These are phyloP conservation scores for Pestalotiopsis sp. DNA, from an alignment of 2,329 filamentous ascomycete genomes.

Conservation along the genomic window DNA sequence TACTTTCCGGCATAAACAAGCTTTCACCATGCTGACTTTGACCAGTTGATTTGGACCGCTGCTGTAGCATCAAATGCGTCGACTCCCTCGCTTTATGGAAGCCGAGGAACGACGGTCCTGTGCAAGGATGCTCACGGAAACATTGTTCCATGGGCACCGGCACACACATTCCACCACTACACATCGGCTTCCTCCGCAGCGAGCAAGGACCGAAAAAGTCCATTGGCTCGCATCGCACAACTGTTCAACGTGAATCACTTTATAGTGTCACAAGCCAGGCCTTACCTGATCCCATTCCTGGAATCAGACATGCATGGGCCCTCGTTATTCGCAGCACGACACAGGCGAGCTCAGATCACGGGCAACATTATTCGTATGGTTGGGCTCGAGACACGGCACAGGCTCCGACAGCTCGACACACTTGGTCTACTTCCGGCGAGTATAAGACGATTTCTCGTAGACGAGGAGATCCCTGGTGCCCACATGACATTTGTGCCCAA, in stretches of 20 bases:
- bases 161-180: conserved; percentile 70
- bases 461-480: conserved; percentile 79
- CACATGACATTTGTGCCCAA: conserved; percentile 83
- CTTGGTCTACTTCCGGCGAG: conserved; percentile 71
- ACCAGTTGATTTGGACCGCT: conserved; percentile 76
- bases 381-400: conserved; percentile 77
- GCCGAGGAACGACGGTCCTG: conserved; percentile 65
- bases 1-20: background rate
- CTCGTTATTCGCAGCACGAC: conserved; percentile 60
- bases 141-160: conserved; percentile 74
- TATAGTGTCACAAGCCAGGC: conserved; percentile 88
- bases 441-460: conserved; percentile 76
- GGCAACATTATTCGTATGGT: conserved; percentile 68
- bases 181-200: conserved; percentile 63
- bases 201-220: conserved; percentile 64
- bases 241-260: conserved; percentile 95
- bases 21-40: background rate
- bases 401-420: conserved; percentile 79
- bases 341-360: conserved; percentile 58
- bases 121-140: conserved; percentile 77
- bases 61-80: conserved; percentile 76
- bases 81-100: conserved; percentile 66
- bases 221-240: conserved; percentile 73
- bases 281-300: conserved; percentile 85
- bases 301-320: conserved; percentile 80